These are phyloP conservation scores for Cyclotella atomus DNA, from an alignment of 108 stramenopile species.

Conservation along the genomic window DNA sequence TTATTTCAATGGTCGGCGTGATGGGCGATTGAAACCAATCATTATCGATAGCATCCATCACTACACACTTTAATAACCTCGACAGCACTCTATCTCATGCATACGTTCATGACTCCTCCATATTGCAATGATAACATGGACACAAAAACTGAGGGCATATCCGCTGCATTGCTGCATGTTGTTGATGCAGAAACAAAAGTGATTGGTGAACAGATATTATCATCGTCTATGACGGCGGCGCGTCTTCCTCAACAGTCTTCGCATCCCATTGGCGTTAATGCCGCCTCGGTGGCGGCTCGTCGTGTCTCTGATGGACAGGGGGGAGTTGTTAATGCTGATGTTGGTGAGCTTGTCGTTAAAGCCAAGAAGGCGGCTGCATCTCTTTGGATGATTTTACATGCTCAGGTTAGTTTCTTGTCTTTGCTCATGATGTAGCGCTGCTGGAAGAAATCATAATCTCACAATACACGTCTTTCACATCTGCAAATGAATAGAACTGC, in stretches of 20 bases:
- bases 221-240: neutral
- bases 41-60: too few species aligned
- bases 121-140: neutral
- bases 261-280: neutral
- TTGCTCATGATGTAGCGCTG: neutral
- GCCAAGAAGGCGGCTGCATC: constrained; percentile 85
- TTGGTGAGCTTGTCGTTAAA: constrained; percentile 67
- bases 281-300: neutral
- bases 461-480: neutral
- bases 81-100: neutral
- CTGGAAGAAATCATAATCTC: too few species aligned
- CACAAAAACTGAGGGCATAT: neutral
- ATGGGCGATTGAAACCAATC: too few species aligned
- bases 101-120: neutral
- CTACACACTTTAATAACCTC: too few species aligned
- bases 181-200: neutral
- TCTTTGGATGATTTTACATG: constrained; percentile 85
- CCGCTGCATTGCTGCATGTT: too few species aligned
- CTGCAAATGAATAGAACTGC: constrained; percentile 56
- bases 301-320: neutral
- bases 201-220: neutral
- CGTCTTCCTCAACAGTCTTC: neutral
- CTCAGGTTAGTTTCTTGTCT: constrained; percentile 70
- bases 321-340: neutral
- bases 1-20: too few species aligned